Percentiles rank a stretch among this genome's conserved stretches.
phyloP scores from a whole-genome alignment of 495 filamentous ascomycete genomes.

The Glarea lozoyensis region DNA sequence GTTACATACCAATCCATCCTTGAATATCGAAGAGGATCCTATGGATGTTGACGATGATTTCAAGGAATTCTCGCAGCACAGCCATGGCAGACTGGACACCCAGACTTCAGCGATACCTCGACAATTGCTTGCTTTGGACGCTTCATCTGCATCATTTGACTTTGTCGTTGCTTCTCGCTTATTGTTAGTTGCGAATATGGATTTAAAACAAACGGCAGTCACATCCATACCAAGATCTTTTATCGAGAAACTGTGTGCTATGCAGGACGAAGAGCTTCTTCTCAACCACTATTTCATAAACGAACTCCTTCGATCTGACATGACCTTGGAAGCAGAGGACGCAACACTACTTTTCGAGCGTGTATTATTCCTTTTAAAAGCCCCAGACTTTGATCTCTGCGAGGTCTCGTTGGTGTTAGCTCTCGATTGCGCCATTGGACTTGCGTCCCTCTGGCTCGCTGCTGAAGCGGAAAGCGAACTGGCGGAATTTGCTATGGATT shows the following conservation, averaged over 20 bases:
- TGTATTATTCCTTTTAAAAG: conserved; percentile 21
- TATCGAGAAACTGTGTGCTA: conserved; percentile 46
- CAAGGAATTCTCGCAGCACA: conserved; percentile 48
- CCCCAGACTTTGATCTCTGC: conserved; percentile 39
- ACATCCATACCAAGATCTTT: conserved; percentile 33
- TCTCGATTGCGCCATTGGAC: conserved; percentile 59
- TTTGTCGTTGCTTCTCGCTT: conserved; percentile 31
- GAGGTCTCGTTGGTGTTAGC: conserved; percentile 66
- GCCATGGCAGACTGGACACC: conserved; percentile 29
- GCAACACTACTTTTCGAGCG: conserved; percentile 35
- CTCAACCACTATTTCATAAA: conserved; percentile 35
- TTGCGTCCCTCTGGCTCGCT: conserved; percentile 56
- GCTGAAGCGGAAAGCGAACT: conserved; percentile 35
- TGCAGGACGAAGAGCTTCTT: conserved; percentile 49
- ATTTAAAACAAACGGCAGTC: conserved; percentile 25
- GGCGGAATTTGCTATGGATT: conserved; percentile 51
- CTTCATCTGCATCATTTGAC: conserved; percentile 40
- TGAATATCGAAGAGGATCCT: background rate
- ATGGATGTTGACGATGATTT: conserved; percentile 31
- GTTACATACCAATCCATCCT: conserved; percentile 2
- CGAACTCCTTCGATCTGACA: conserved; percentile 38
- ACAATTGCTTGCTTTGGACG: conserved; percentile 34
- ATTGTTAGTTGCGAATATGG: conserved; percentile 29
- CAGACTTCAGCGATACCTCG: conserved; percentile 32
- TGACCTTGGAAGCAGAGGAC: conserved; percentile 30